These are phyloP conservation scores for Pulveroboletus sp. DNA, from an alignment of 768 basidiomycete genomes.

Conservation along the genomic window DNA sequence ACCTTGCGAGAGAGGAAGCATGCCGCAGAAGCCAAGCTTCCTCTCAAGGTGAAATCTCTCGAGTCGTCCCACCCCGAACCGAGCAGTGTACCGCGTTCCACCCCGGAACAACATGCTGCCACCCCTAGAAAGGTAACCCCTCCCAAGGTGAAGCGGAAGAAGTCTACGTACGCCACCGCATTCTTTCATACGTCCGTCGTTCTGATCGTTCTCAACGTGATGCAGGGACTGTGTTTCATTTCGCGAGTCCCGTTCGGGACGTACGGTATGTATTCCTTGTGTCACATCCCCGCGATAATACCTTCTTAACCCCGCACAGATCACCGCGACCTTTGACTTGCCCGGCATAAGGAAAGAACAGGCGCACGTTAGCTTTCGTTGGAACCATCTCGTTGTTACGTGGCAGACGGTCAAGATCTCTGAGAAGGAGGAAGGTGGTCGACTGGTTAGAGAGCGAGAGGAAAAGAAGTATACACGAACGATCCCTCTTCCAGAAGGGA, in stretches of 20 bases:
- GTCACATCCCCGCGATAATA: slow-evolving; percentile 10
- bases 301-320: slow-evolving; percentile 33
- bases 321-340: slow-evolving; percentile 68
- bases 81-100: slow-evolving; percentile 20
- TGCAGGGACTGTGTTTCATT: slow-evolving; percentile 51
- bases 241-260: slow-evolving; percentile 67
- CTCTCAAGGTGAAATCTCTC: slow-evolving; percentile 66
- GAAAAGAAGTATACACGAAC: slow-evolving; percentile 63
- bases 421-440: slow-evolving; percentile 59
- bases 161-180: slow-evolving; percentile 54
- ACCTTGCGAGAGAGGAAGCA: slow-evolving; percentile 62
- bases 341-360: slow-evolving; percentile 67
- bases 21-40: slow-evolving; percentile 59
- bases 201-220: slow-evolving; percentile 16
- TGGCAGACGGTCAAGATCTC: slow-evolving; percentile 59
- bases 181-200: slow-evolving; percentile 3
- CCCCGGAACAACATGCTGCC: slow-evolving; percentile 21
- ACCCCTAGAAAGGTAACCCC: slow-evolving; percentile 26
- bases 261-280: slow-evolving; percentile 35
- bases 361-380: slow-evolving; percentile 70
- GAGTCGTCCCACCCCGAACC: slow-evolving; percentile 33
- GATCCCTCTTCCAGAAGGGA: slow-evolving; percentile 69
- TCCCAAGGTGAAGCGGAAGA: slow-evolving; percentile 51
- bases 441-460: slow-evolving; percentile 56
- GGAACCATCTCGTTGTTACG: slow-evolving; percentile 54